Conservation (phyloP, 257 asterid species). For the Catharanthus roseus region DNA sequence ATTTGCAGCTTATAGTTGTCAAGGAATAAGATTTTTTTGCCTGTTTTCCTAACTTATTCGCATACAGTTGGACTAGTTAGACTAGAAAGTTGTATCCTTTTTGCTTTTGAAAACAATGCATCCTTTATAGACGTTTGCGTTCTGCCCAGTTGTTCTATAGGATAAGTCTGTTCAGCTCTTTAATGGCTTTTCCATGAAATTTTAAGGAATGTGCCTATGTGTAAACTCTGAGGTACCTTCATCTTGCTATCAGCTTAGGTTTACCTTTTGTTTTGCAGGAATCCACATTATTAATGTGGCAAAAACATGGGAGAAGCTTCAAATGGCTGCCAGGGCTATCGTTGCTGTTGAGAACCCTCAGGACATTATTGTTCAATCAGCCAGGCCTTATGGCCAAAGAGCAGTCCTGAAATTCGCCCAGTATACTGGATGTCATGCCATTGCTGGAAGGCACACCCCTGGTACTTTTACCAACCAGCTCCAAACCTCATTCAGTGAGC, state of each 20-base stretch:
- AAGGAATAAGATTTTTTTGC: not conserved
- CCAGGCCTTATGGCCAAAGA: slow-evolving; percentile 41
- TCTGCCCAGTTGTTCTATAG: not conserved
- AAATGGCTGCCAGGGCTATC: slow-evolving; percentile 38
- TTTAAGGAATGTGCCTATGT: not conserved
- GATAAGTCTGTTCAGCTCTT: not conserved
- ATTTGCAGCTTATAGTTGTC: not conserved
- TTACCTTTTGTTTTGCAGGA: slow-evolving; percentile 9
- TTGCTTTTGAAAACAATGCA: no score
- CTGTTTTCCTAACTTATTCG: not conserved
- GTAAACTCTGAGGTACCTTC: not conserved
- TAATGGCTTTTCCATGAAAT: not conserved
- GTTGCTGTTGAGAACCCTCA: slow-evolving; percentile 40
- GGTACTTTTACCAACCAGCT: slow-evolving; percentile 40
- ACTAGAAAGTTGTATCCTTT: not conserved
- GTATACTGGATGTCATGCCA: slow-evolving; percentile 28
- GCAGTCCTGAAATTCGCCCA: slow-evolving; percentile 43
- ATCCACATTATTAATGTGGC: slow-evolving; percentile 33
- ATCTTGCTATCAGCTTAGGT: not conserved
- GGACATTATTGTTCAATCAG: slow-evolving; percentile 42
- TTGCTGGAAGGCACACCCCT: slow-evolving; percentile 39
- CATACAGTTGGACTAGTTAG: not conserved
- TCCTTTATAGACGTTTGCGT: not conserved
- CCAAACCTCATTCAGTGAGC: slow-evolving; percentile 38
- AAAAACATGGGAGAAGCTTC: slow-evolving; percentile 40